phyloP scores from a whole-genome alignment of 352 stramenopile species.

The Pythium plurisporium region DNA sequence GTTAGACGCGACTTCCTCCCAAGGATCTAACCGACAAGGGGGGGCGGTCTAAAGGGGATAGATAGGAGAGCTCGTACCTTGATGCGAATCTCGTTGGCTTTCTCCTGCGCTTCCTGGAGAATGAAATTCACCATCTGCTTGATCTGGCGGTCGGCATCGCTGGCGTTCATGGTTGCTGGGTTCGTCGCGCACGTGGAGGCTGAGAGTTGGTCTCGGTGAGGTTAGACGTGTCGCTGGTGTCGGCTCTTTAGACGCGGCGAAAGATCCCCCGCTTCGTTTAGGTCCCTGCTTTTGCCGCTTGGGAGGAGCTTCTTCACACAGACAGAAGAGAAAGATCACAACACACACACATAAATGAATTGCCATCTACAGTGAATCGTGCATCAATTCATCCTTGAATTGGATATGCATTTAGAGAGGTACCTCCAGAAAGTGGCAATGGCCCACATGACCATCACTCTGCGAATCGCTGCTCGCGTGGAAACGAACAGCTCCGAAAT shows the following conservation, averaged over 20 bases:
- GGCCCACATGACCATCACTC: constrained; percentile 13
- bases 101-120: constrained; percentile 98
- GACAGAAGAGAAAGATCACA: constrained; percentile 9
- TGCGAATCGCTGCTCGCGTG: not conserved
- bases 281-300: not conserved
- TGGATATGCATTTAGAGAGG: too few relatives aligned
- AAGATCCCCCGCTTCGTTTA: not conserved
- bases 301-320: constrained; percentile 2
- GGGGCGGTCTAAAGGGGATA: too few relatives aligned
- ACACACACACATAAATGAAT: not conserved
- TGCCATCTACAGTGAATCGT: not conserved
- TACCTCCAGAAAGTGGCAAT: too few relatives aligned
- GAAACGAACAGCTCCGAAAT: constrained; percentile 14
- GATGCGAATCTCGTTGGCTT: constrained; percentile 98
- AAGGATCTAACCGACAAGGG: too few relatives aligned
- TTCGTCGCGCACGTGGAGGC: too few relatives aligned
- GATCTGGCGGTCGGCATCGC: constrained; percentile 88
- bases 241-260: not conserved
- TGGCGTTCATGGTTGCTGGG: constrained; percentile 67
- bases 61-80: too few relatives aligned
- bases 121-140: constrained; percentile 99
- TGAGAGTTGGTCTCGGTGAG: too few relatives aligned
- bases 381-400: constrained; percentile 1
- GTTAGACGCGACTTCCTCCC: too few relatives aligned
- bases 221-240: not conserved